Evolutionary conservation across 208 protist species (phyloP).

Genomic region (Zelonia costaricensis): DNA sequence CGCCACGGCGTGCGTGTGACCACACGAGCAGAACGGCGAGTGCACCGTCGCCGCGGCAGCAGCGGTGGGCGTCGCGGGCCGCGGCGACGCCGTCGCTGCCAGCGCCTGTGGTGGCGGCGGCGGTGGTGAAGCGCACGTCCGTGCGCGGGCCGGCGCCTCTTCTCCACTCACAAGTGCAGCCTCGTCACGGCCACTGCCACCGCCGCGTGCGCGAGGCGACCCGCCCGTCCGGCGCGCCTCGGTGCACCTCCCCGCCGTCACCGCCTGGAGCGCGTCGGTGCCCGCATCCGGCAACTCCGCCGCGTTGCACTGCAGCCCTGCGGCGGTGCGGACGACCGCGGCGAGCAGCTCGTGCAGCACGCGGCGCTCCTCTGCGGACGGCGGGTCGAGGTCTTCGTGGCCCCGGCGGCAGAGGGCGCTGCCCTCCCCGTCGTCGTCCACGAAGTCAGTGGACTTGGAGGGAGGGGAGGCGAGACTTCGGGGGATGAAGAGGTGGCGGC

Average conservation of each 20-base stretch:
- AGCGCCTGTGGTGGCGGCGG: too few species aligned
- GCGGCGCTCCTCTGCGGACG: conserved; percentile 10
- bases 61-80: too few species aligned
- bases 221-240: too few species aligned
- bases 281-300: background rate
- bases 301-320: background rate
- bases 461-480: conserved; percentile 6
- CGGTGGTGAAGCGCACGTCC: too few species aligned
- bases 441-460: background rate
- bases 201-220: too few species aligned
- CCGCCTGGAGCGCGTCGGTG: too few species aligned
- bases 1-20: background rate
- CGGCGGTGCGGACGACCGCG: conserved; percentile 11
- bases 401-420: background rate
- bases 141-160: too few species aligned
- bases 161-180: too few species aligned
- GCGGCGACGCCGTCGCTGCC: too few species aligned
- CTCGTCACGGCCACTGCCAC: too few species aligned
- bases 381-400: background rate
- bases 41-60: background rate
- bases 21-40: background rate
- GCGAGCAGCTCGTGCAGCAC: conserved; percentile 23
- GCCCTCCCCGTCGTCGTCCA: background rate
- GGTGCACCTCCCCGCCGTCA: too few species aligned
- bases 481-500: conserved; percentile 8